A percentile compares a stretch with the other conserved stretches of the same genome.
These are phyloP conservation scores for Ophiosphaerella narmari DNA, from an alignment of 2,329 filamentous ascomycete genomes.

Conservation along the genomic window DNA sequence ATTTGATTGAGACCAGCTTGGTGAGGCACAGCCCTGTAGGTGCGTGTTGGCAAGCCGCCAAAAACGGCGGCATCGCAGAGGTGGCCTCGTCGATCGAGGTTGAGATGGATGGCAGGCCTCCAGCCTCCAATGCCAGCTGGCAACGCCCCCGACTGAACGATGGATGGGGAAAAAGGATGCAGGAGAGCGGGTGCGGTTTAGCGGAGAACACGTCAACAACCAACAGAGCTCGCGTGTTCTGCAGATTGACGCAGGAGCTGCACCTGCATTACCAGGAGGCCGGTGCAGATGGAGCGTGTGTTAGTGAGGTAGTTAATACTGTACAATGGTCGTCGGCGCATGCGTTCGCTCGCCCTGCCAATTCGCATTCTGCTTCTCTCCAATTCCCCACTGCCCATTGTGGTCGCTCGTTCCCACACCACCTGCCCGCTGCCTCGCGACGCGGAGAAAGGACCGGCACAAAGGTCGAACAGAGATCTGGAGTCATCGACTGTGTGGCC, in stretches of 20 bases:
- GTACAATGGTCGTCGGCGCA: conserved; percentile 18
- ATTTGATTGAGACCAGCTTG: conserved; percentile 22
- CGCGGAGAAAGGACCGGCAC: conserved; percentile 15
- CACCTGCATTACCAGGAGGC: conserved; percentile 40
- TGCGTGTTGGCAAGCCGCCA: conserved; percentile 20
- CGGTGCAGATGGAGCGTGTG: conserved; percentile 35
- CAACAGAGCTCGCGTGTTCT: conserved; percentile 42
- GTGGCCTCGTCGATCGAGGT: conserved; percentile 22
- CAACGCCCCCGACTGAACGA: conserved; percentile 37
- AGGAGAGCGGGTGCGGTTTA: conserved; percentile 37
- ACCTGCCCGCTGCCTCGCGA: conserved; percentile 19
- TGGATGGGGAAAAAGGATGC: conserved; percentile 34
- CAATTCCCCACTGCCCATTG: conserved; percentile 25
- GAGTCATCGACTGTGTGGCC: conserved; percentile 22
- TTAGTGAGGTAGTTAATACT: conserved; percentile 30
- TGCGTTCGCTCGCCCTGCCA: conserved; percentile 31
- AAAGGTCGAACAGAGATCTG: conserved; percentile 18
- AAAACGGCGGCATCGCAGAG: conserved; percentile 21
- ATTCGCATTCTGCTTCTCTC: conserved; percentile 10
- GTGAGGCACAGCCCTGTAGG: conserved; percentile 30
- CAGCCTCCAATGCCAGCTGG: conserved; percentile 44
- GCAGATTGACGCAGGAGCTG: conserved; percentile 49
- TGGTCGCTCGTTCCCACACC: conserved; percentile 26
- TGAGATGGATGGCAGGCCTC: conserved; percentile 22
- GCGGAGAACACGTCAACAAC: conserved; percentile 41